Base-by-base conservation (phyloP, 371 early-diverging fungal species). In the Zychaea mexicana region DNA sequence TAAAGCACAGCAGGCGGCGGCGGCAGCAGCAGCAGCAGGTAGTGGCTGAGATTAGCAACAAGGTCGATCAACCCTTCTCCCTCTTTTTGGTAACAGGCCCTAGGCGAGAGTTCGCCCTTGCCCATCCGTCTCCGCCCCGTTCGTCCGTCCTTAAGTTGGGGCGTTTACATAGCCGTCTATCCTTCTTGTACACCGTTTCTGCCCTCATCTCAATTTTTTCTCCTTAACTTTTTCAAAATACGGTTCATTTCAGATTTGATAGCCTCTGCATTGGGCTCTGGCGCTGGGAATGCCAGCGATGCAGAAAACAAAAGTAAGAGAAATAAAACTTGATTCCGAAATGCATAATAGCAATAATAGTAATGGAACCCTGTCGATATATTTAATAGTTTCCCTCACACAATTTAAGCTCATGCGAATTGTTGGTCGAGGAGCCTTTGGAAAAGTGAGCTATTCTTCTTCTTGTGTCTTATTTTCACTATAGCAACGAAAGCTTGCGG, bases 351-450 rank as follows among this genome's bases (percentile, higher is more conserved):
- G 15, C 36, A 36, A 36, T 36, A 36, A 36, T 8, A 36, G 15
- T 36, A 36, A 36, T 36, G 15, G 8, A 36, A n/a, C n/a, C 15
- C 8, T 36, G 2, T 36, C 8, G 8, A 36, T 36, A 53, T 45
- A 32, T 32, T 28, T 55, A 26, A n/a, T 27, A 64, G 64, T 58
- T 24, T 33, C 54, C 12, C 74, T 91, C 28, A 69, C 82, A 7
- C 90, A 89, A n/a, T 92, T 92, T 72, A 84, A 87, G 46, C 70
- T 92, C 19, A 76, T 86, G 69, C 73, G 88, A 31, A 82, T 85
- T 60, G 85, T 92, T 62, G 90, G 91, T 13, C 78, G 87, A 56
- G 92, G 92, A 32, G 88, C 90, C 1, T 92, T 92, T 70, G 92
- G 92, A 62, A 92, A 92, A 84, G 91, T 92, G 61, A 65, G 46